Percentiles rank a stretch among this genome's conserved stretches.
These are phyloP conservation scores for Calocybe gangraenosa DNA, from an alignment of 768 basidiomycete genomes.

Conservation along the genomic window DNA sequence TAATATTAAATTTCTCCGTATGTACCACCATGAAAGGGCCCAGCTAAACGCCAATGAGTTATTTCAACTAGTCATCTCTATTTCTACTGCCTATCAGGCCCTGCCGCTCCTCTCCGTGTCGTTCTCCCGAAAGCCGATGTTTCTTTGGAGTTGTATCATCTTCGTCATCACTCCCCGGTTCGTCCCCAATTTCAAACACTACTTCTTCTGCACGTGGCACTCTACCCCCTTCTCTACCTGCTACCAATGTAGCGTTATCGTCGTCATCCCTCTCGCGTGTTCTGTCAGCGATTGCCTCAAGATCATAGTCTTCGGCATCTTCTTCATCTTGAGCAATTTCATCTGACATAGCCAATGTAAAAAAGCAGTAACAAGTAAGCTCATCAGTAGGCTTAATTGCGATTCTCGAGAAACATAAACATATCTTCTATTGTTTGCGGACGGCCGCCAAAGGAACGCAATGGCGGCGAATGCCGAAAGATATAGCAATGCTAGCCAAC, in stretches of 20 bases:
- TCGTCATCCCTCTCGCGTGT: slow-evolving; percentile 52
- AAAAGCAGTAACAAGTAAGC: slow-evolving; percentile 27
- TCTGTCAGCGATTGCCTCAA: slow-evolving; percentile 67
- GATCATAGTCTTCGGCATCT: slow-evolving; percentile 90
- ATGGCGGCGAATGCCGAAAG: slow-evolving; percentile 76
- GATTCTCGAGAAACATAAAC: slow-evolving; percentile 29
- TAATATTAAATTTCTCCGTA: slow-evolving; percentile 17
- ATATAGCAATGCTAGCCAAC: slow-evolving; percentile 89
- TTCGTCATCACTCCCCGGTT: slow-evolving; percentile 61
- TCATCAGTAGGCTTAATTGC: slow-evolving; percentile 15
- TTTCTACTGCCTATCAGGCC: slow-evolving; percentile 54
- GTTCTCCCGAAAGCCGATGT: slow-evolving; percentile 47
- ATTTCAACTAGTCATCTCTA: slow-evolving; percentile 26
- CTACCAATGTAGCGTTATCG: slow-evolving; percentile 71
- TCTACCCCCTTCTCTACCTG: slow-evolving; percentile 46
- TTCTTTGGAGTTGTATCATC: slow-evolving; percentile 49
- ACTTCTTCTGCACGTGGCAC: slow-evolving; percentile 58
- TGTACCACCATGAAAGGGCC: slow-evolving; percentile 15
- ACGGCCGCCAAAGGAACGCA: slow-evolving; percentile 91
- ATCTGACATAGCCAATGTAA: slow-evolving; percentile 90
- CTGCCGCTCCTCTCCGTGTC: slow-evolving; percentile 54
- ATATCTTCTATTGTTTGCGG: slow-evolving; percentile 83
- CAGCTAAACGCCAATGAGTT: slow-evolving; percentile 7
- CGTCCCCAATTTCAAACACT: slow-evolving; percentile 91
- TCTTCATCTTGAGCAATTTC: slow-evolving; percentile 94